phyloP scores from a whole-genome alignment of 352 stramenopile species.

The Pythium pyrilobum region DNA sequence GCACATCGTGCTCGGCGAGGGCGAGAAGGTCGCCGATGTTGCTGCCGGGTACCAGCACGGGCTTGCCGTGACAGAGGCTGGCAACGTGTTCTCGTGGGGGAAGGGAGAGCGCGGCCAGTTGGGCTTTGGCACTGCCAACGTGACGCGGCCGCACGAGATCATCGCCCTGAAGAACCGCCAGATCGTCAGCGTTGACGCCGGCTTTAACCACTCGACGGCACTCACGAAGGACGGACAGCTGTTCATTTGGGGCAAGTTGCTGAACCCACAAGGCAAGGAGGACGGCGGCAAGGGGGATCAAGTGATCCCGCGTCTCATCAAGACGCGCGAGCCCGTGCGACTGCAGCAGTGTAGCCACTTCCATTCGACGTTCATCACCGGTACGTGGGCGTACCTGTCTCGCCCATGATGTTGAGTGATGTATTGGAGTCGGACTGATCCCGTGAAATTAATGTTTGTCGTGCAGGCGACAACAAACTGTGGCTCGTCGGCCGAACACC shows the following conservation, averaged over 20 bases:
- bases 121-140: constrained; percentile 74
- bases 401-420: not conserved
- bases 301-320: constrained; percentile 63
- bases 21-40: constrained; percentile 64
- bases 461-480: constrained; percentile 59
- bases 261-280: constrained; percentile 59
- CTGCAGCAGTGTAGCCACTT: constrained; percentile 77
- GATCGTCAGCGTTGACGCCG: constrained; percentile 56
- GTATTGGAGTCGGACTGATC: too few species aligned
- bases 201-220: constrained; percentile 81
- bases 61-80: constrained; percentile 57
- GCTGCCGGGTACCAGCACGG: constrained; percentile 76
- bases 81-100: constrained; percentile 74
- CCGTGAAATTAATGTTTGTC: not conserved
- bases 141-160: constrained; percentile 63
- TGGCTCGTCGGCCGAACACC: constrained; percentile 77
- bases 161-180: constrained; percentile 71
- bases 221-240: constrained; percentile 70
- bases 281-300: constrained; percentile 59
- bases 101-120: constrained; percentile 81
- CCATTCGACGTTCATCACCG: constrained; percentile 77
- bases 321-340: constrained; percentile 61
- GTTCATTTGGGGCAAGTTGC: constrained; percentile 82
- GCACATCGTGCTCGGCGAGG: constrained; percentile 51
- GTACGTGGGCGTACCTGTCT: constrained; percentile 20